These are phyloP conservation scores for Stipa capillata DNA, from an alignment of 176 grass and related monocot species.

Conservation along the genomic window DNA sequence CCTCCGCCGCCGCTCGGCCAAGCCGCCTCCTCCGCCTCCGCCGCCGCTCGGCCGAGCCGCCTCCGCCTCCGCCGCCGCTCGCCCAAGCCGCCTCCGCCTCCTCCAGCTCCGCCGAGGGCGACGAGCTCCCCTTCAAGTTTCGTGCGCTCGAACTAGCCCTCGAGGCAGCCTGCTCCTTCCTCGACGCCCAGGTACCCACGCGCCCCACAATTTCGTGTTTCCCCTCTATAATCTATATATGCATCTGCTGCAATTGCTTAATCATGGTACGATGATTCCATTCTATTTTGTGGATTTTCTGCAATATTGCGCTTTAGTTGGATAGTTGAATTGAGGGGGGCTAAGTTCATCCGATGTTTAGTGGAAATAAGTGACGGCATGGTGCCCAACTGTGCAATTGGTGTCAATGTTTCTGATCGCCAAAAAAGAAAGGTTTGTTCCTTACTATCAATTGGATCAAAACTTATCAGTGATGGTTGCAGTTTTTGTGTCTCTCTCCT, in stretches of 20 bases:
- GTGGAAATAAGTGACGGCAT: not conserved
- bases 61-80: too few species aligned
- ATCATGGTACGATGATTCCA: not conserved
- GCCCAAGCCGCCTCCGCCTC: constrained; percentile 62
- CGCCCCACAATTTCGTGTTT: not conserved
- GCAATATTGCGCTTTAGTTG: not conserved
- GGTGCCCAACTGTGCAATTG: not conserved
- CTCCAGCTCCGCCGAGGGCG: constrained; percentile 29
- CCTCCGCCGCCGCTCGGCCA: too few species aligned
- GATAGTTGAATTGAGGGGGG: not conserved
- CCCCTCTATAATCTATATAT: not conserved
- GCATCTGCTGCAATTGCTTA: not conserved
- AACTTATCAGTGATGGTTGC: not conserved
- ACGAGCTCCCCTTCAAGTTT: constrained; percentile 89
- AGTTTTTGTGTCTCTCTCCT: not conserved
- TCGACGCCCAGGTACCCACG: constrained; percentile 70
- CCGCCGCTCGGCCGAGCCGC: too few species aligned
- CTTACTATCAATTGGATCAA: not conserved
- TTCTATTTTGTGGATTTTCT: not conserved
- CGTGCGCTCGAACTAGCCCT: constrained; percentile 87
- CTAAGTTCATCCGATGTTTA: not conserved
- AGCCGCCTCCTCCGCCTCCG: too few species aligned
- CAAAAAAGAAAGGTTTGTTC: not conserved
- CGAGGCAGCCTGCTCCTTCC: constrained; percentile 84
- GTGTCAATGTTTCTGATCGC: not conserved